Conservation (phyloP, 495 filamentous ascomycete genomes). For the Neurospora tetrasperma region DNA sequence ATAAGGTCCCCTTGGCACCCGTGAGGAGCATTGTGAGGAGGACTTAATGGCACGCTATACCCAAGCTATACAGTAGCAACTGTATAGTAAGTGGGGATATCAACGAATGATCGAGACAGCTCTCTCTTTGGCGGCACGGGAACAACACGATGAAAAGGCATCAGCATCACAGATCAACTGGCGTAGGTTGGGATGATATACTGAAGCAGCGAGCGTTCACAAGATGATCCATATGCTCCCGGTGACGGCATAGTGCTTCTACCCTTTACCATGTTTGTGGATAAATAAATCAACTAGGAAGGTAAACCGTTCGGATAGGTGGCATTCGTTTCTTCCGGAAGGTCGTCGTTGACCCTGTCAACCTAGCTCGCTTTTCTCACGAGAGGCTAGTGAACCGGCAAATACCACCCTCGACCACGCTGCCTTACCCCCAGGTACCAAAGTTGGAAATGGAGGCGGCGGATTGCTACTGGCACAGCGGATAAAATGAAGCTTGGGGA, state of each 20-base stretch:
- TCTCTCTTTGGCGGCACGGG: background rate
- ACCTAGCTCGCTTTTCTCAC: background rate
- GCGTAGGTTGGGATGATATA: slow-evolving; percentile 11
- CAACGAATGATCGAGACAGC: background rate
- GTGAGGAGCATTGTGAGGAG: slow-evolving; percentile 14
- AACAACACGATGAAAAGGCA: background rate
- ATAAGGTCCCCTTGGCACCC: slow-evolving; percentile 14
- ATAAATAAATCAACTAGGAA: slow-evolving; percentile 21
- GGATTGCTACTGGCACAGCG: background rate
- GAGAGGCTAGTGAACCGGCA: background rate
- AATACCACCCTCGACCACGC: background rate
- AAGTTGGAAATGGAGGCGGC: background rate
- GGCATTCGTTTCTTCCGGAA: slow-evolving; percentile 10
- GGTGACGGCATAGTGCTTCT: slow-evolving; percentile 5
- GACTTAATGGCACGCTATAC: background rate
- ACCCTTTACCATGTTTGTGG: slow-evolving; percentile 9
- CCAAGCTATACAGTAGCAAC: background rate
- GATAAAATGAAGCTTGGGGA: background rate
- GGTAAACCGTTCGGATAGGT: slow-evolving; percentile 5
- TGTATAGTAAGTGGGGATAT: background rate
- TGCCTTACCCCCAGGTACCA: background rate
- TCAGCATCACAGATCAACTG: background rate
- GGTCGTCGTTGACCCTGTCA: background rate
- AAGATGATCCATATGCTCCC: background rate
- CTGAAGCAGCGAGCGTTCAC: slow-evolving; percentile 8